Conservation (phyloP, 306 rosid species). For the Leucaena leucocephala region DNA sequence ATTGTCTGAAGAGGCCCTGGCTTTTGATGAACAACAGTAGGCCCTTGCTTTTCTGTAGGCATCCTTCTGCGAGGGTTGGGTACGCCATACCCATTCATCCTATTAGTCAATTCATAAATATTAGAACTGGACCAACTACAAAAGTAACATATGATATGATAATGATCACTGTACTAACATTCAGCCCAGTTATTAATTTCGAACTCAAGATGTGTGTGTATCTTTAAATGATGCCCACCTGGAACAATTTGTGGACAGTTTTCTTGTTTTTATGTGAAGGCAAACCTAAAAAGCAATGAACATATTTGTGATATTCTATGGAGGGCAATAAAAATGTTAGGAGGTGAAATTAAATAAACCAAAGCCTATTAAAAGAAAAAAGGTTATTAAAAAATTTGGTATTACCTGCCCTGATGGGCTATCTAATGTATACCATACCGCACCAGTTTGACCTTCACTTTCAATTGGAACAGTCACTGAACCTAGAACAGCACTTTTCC, state of each 20-base stretch:
- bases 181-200: not conserved
- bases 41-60: slow-evolving; percentile 72
- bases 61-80: slow-evolving; percentile 71
- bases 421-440: slow-evolving; percentile 83
- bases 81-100: slow-evolving; percentile 79
- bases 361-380: slow-evolving; percentile 31
- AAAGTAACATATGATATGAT: not conserved
- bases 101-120: slow-evolving; percentile 38
- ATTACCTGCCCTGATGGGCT: slow-evolving; percentile 95
- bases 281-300: slow-evolving; percentile 75
- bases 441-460: slow-evolving; percentile 89
- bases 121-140: slow-evolving; percentile 26
- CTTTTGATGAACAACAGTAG: slow-evolving; percentile 91
- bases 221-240: slow-evolving; percentile 55
- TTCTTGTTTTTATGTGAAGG: slow-evolving; percentile 78
- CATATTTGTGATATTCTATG: slow-evolving; percentile 34
- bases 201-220: slow-evolving; percentile 8
- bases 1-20: slow-evolving; percentile 97
- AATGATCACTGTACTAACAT: slow-evolving; percentile 31
- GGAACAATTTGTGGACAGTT: slow-evolving; percentile 58
- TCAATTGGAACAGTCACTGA: slow-evolving; percentile 89
- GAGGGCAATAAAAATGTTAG: slow-evolving; percentile 26
- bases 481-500: slow-evolving; percentile 99
- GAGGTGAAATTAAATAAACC: slow-evolving; percentile 27
- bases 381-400: slow-evolving; percentile 22